Evolutionary conservation across 2,329 filamentous ascomycete genomes (phyloP).

Genomic region (Colletotrichum scovillei): DNA sequence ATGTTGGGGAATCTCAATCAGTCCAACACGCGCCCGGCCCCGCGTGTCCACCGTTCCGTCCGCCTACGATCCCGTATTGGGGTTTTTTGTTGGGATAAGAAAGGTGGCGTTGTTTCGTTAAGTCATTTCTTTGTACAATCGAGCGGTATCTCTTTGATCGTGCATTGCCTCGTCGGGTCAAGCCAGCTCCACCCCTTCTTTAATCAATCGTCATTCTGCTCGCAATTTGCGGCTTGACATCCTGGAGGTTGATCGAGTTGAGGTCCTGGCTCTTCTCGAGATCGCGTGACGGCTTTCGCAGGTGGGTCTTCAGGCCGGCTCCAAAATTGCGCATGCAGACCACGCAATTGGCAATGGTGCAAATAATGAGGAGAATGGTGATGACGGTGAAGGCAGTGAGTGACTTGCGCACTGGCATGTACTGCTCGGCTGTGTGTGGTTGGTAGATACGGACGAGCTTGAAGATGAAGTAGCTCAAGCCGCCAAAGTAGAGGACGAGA

Average conservation of each 20-base stretch:
- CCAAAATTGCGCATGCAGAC: conserved; percentile 93
- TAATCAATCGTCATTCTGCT: conserved; percentile 73
- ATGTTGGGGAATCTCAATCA: conserved; percentile 36
- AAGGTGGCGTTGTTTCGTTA: conserved; percentile 36
- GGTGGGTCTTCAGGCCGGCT: conserved; percentile 87
- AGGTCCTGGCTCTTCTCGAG: conserved; percentile 66
- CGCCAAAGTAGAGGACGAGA: conserved; percentile 89
- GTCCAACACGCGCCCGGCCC: conserved; percentile 35
- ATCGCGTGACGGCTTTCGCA: conserved; percentile 65
- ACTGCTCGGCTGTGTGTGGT: conserved; percentile 66
- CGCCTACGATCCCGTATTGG: conserved; percentile 23
- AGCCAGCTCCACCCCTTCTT: conserved; percentile 36
- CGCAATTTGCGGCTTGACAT: conserved; percentile 65
- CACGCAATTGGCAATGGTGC: conserved; percentile 88
- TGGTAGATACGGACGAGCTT: conserved; percentile 97
- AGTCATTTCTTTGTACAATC: conserved; percentile 38
- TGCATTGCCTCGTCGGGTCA: conserved; percentile 31
- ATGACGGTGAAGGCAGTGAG: conserved; percentile 95
- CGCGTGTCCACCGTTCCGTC: conserved; percentile 28
- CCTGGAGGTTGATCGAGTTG: conserved; percentile 66
- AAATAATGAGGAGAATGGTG: conserved; percentile 87
- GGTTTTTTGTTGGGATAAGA: conserved; percentile 20
- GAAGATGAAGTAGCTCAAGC: conserved; percentile 95
- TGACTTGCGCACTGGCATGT: conserved; percentile 83
- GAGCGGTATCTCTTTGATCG: conserved; percentile 28